Conservation (phyloP, 2,329 filamentous ascomycete species). For the Xylariaceae sp. region DNA sequence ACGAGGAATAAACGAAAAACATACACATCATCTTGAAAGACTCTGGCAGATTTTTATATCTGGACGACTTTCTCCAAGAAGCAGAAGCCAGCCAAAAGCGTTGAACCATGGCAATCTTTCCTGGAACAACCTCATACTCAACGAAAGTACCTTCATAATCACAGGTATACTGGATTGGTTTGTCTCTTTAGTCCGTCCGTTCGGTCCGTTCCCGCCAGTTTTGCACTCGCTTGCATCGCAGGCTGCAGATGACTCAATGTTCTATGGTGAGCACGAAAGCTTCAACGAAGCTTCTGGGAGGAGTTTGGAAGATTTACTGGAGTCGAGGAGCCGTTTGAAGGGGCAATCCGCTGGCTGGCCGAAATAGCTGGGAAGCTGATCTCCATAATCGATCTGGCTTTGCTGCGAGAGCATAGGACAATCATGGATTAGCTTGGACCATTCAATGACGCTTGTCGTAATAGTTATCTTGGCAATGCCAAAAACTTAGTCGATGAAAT, state of each 20-base stretch:
- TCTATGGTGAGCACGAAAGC: conserved; percentile 22
- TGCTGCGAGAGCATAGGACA: background rate
- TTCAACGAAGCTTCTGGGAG: conserved; percentile 25
- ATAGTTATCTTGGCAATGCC: background rate
- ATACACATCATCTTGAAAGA: background rate
- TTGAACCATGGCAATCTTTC: conserved; percentile 30
- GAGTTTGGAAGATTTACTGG: conserved; percentile 26
- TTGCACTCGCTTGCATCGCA: conserved; percentile 27
- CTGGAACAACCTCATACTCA: conserved; percentile 28
- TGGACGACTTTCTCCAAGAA: background rate
- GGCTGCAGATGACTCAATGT: conserved; percentile 25
- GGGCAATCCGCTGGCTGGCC: background rate
- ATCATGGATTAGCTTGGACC: background rate
- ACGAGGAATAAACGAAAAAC: background rate
- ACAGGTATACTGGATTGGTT: conserved; percentile 31
- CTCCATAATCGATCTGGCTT: background rate
- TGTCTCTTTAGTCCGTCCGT: conserved; percentile 24
- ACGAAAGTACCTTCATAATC: conserved; percentile 22
- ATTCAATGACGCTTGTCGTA: background rate
- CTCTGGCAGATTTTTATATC: background rate
- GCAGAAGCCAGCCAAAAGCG: conserved; percentile 19
- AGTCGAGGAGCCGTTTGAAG: conserved; percentile 15
- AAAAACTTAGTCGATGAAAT: background rate
- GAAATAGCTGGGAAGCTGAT: background rate
- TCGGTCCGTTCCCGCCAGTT: conserved; percentile 11